Evolutionary conservation across 371 early-diverging fungal species (phyloP), one percentile per base, ranked within the genome.

Genomic region (Blakeslea trispora): DNA sequence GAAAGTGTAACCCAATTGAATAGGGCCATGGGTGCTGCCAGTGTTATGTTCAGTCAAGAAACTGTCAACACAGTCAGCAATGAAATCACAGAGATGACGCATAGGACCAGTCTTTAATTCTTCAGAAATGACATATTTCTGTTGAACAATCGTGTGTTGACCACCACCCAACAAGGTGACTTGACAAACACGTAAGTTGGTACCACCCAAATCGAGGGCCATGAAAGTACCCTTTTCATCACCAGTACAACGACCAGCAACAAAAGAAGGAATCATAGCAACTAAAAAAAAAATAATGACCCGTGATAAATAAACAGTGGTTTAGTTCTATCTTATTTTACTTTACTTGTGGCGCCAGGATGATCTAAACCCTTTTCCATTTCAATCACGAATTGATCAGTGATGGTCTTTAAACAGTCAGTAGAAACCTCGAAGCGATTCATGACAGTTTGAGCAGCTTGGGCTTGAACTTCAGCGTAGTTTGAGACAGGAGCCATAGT

Each of bases 131-230:
- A 80, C 73, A 64, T 86, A 93, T 74, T 93, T 92, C 66, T 87
- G 83, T 66, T 94, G 94, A 34, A 66, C 74, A 22, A 87, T 71
- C 3, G 50, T 65, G 49, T 86, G 71, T 35, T 82, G 63, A 54
- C 91, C 85, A 48, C 80, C 64, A 37, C 94, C 94, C 46, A 83
- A 71, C 31, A 96, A 82, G 31, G 72, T 76, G 18, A 96, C 87
- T 53, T 86, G 81, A 64, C 92, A 93, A 3, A 96, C 92, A 28
- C 98, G 88, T 57, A 96, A 81, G 67, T 96, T 92, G 59, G 96
- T 92, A 45, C 98, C 97, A 50, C 96, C 98, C 22, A 96, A 75
- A 74, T 96, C 97, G 49, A 97, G 81, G 14, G 95, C 95, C 50
- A 97, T 79, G 68, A 82, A 94, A n/a, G 79, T 75, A 50, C 96